Base-by-base conservation (phyloP, 2,329 filamentous ascomycete genomes). In the Teratosphaeria epicoccoides region DNA sequence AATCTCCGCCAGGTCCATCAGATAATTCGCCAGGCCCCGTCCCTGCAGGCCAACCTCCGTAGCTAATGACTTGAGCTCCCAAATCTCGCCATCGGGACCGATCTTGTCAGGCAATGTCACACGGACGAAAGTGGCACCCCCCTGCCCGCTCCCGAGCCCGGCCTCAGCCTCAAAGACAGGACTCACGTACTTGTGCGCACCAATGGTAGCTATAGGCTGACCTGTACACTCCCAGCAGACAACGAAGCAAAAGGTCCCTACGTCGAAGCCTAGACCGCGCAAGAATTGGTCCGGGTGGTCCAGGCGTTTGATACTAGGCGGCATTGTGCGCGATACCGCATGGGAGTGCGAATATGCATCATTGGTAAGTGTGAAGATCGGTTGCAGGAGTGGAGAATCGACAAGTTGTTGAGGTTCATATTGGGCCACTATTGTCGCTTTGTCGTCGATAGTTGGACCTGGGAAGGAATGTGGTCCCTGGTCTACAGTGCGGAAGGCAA, bases 1-100 rank as follows among this genome's bases (percentile, higher is more conserved):
- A 23, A 49, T 48, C 9, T 60, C 58, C 14, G 56, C 54, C 17
- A 52, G n/a, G 23, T 46, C 43, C 55, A 59, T 59, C 44, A 59
- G 46, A 22, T 56, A 52, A 2, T 53, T 49, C 12, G 56, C 59
- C 24, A 61, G 11, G 6, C 58, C 58, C n/a, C 51, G 49, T 1
- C 54, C 46, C 46, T 57, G 54, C 23, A 52, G n/a, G 10, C 24
- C 17, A 4, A 47, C 47, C 17, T 53, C 55, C 4, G 56, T 53
- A 6, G 56, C 58, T 49, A 60, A 47, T 0, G 47, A 17, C 22
- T 52, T 55, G 29, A 60, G 25, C 43, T 60, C 58, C 52, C 55
- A 60, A 2, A 55, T 43, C 20, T 54, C 49, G 6, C 46, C 45
- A 49, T 26, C 24, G 12, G 22, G 47, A 5, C 20, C 7, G 26